Percentiles rank a stretch among this genome's conserved stretches.
phyloP scores from a whole-genome alignment of 768 basidiomycete genomes.

The Boletus subcaerulescens region DNA sequence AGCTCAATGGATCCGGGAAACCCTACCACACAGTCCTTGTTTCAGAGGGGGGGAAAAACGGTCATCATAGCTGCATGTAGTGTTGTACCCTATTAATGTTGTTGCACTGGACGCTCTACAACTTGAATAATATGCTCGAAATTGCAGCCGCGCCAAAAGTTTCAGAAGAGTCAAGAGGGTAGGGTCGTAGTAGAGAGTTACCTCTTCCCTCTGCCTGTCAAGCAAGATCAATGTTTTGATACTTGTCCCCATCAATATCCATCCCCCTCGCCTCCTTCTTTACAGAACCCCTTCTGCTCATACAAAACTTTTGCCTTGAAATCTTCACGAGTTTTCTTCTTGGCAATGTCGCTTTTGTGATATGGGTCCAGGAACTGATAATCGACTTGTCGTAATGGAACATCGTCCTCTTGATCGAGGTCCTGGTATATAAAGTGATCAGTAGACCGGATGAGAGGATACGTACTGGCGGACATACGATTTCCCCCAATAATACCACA shows the following conservation, averaged over 20 bases:
- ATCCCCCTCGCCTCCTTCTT: conserved; percentile 95
- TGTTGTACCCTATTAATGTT: conserved; percentile 21
- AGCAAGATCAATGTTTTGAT: conserved; percentile 12
- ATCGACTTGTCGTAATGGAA: conserved; percentile 74
- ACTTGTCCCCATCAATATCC: conserved; percentile 58
- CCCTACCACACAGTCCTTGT: conserved; percentile 36
- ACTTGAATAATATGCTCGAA: conserved; percentile 6
- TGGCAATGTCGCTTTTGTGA: conserved; percentile 69
- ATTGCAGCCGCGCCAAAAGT: background rate
- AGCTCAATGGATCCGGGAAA: conserved; percentile 48
- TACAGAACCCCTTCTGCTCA: conserved; percentile 86
- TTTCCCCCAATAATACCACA: conserved; percentile 94
- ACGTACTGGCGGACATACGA: conserved; percentile 54
- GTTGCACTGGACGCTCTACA: conserved; percentile 10
- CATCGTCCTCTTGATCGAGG: conserved; percentile 87
- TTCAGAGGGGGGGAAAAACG: conserved; percentile 59
- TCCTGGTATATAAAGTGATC: conserved; percentile 51
- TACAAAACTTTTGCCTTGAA: conserved; percentile 78
- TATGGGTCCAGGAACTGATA: conserved; percentile 66
- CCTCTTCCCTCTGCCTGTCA: background rate
- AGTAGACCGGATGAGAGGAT: conserved; percentile 1
- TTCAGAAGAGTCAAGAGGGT: too few relatives aligned
- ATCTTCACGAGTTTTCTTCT: conserved; percentile 79
- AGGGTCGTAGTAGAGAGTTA: background rate
- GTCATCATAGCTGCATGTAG: conserved; percentile 35